A percentile compares a stretch with the other conserved stretches of the same genome.
Evolutionary conservation across 108 stramenopile species (phyloP).

Genomic region (Nitzschia sp.): DNA sequence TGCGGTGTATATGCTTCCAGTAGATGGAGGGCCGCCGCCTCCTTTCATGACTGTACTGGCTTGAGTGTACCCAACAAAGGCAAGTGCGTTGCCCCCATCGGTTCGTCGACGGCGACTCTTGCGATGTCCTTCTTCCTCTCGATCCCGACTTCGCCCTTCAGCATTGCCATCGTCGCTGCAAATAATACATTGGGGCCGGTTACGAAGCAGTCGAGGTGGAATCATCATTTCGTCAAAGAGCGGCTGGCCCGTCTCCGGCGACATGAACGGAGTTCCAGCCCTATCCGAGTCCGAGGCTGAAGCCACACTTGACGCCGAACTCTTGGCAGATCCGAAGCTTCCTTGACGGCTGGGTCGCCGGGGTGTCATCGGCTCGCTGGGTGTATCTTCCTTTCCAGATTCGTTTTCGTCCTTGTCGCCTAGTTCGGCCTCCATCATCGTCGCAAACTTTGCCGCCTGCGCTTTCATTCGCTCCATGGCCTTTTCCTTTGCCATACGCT

Average conservation of each 20-base stretch:
- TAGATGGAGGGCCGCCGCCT: conserved; percentile 62
- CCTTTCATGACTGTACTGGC: conserved; percentile 84
- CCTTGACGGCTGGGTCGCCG: conserved; percentile 15
- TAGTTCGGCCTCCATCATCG: conserved; percentile 49
- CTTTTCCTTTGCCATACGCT: conserved; percentile 65
- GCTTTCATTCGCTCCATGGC: conserved; percentile 74
- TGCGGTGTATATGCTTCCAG: conserved; percentile 10
- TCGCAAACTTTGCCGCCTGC: conserved; percentile 76
- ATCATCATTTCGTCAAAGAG: conserved; percentile 30
- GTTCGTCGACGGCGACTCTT: conserved; percentile 46
- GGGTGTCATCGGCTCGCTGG: conserved; percentile 2
- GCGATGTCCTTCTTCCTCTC: conserved; percentile 33
- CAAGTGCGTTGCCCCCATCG: conserved; percentile 62
- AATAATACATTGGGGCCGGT: conserved; percentile 80
- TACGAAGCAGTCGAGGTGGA: conserved; percentile 50
- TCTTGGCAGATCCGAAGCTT: conserved; percentile 37
- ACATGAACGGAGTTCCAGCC: conserved; percentile 16
- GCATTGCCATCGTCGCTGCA: conserved; percentile 61
- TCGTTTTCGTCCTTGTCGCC: conserved; percentile 47
- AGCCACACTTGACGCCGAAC: conserved; percentile 32
- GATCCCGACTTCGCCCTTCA: conserved; percentile 23
- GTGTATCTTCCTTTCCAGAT: not conserved
- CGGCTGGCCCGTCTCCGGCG: conserved; percentile 13
- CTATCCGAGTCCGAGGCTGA: conserved; percentile 38
- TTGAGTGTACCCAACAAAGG: conserved; percentile 81